phyloP scores from a whole-genome alignment of 2,329 filamentous ascomycete species.

The Exophiala sp. region DNA sequence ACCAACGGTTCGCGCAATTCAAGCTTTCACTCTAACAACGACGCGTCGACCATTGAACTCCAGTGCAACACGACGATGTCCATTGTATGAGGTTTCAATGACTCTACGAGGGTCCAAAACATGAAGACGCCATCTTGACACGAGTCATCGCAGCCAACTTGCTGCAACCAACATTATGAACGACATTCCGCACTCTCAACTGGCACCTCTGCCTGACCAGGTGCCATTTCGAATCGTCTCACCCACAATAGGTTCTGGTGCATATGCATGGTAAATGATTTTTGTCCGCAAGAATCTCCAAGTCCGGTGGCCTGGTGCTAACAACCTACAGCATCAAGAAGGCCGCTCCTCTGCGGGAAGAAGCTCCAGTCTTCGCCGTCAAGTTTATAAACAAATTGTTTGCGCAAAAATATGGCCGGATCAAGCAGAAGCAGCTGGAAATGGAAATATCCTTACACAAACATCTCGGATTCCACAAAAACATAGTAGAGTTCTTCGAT shows the following conservation, averaged over 20 bases:
- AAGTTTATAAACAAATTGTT: slow-evolving; percentile 99
- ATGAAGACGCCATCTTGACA: background rate
- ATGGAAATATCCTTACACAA: slow-evolving; percentile 90
- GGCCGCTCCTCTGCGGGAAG: slow-evolving; percentile 68
- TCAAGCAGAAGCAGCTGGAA: slow-evolving; percentile 82
- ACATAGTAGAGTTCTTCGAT: slow-evolving; percentile 90
- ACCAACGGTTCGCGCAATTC: background rate
- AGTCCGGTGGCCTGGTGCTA: slow-evolving; percentile 28
- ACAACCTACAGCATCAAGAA: slow-evolving; percentile 74
- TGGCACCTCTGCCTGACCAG: slow-evolving; percentile 71
- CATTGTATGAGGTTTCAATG: no score
- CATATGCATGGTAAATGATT: slow-evolving; percentile 79
- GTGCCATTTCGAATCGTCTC: slow-evolving; percentile 93
- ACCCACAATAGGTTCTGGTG: slow-evolving; percentile 92
- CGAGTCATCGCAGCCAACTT: background rate
- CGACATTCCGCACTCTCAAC: slow-evolving; percentile 64
- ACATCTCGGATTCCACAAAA: slow-evolving; percentile 81
- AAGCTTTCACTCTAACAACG: slow-evolving; percentile 1
- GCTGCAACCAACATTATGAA: slow-evolving; percentile 17
- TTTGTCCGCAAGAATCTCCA: slow-evolving; percentile 32
- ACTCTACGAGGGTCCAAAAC: background rate
- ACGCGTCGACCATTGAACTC: background rate
- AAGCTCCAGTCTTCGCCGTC: slow-evolving; percentile 82
- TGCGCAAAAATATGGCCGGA: slow-evolving; percentile 80
- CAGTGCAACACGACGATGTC: no score